Evolutionary conservation across 73 alveolate genomes (phyloP), one percentile per base, ranked within the genome.

Genomic region (Durusdinium trenchii): DNA sequence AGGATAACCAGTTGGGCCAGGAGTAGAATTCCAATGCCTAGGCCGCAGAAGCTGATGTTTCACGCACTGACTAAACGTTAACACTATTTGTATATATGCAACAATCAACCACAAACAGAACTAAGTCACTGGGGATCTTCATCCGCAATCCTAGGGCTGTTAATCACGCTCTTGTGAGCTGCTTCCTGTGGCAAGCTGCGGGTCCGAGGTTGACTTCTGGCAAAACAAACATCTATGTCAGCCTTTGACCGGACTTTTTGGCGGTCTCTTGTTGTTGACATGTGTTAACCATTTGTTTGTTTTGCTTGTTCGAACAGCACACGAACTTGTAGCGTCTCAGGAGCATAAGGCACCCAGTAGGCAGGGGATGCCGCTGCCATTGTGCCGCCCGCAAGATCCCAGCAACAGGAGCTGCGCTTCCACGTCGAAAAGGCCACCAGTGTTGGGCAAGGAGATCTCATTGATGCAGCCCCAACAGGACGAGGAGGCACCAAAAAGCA

Each of bases 391-490:
- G 46, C 98, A 91, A 14, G 98, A 91, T 57, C 98, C 98, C 45
- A 91, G 82, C 60, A 91, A 47, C 47, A 91, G 76, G 52, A 91
- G 90, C 76, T 91, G 98, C 23, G 98, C 79, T 52, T 91, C 98
- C 45, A 91, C 98, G 36, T 91, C 98, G 57, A 91, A 91, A n/a
- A 91, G 60, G 38, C 90, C 98, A 9, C 98, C 98, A 10, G 90
- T 47, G n/a, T 35, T 51, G 10, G 79, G 90, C 57, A 91, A 78
- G 46, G 89, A 47, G 45, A 91, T 57, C 30, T 71, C 98, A 35
- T 91, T 71, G 89, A 91, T 71, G 98, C 98, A 91, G 2, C 98
- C 98, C 98, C 98, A 91, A 46, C 95, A 87, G 83, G 98, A 91
- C 14, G 76, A 69, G 76, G 98, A 91, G 10, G 98, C 43, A 36